Evolutionary conservation across 2,329 filamentous ascomycete genomes (phyloP).

Genomic region (Diplodia seriata): DNA sequence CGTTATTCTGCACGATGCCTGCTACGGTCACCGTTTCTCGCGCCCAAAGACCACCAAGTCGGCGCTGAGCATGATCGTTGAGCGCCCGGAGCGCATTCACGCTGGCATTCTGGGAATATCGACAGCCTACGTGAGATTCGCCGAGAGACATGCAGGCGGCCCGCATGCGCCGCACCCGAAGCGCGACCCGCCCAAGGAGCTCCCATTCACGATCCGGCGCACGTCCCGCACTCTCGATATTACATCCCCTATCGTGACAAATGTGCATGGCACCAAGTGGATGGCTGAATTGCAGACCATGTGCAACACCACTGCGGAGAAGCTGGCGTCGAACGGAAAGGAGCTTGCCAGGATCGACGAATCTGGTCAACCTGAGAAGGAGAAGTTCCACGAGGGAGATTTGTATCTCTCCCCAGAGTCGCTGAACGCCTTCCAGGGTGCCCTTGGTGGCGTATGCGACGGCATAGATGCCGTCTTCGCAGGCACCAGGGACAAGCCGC

Average conservation of each 20-base stretch:
- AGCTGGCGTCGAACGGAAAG: slow-evolving; percentile 76
- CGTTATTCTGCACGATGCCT: slow-evolving; percentile 89
- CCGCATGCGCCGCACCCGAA: slow-evolving; percentile 70
- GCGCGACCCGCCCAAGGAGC: slow-evolving; percentile 63
- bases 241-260: slow-evolving; percentile 78
- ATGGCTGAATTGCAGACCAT: slow-evolving; percentile 89
- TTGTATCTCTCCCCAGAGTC: slow-evolving; percentile 90
- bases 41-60: slow-evolving; percentile 77
- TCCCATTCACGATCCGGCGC: slow-evolving; percentile 86
- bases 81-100: slow-evolving; percentile 88
- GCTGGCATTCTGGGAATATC: slow-evolving; percentile 83
- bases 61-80: slow-evolving; percentile 81
- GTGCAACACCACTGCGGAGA: slow-evolving; percentile 81
- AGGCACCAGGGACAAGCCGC: slow-evolving; percentile 60
- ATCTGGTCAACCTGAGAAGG: slow-evolving; percentile 61
- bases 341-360: slow-evolving; percentile 69
- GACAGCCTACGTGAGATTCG: slow-evolving; percentile 88
- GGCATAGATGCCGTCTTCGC: slow-evolving; percentile 86
- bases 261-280: slow-evolving; percentile 90
- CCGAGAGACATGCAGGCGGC: slow-evolving; percentile 77
- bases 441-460: slow-evolving; percentile 90
- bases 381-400: slow-evolving; percentile 82
- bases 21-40: slow-evolving; percentile 92
- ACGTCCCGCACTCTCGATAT: slow-evolving; percentile 75
- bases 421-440: slow-evolving; percentile 84